Conservation (phyloP, 2,329 filamentous ascomycete genomes). For the Metarhizium robertsii region DNA sequence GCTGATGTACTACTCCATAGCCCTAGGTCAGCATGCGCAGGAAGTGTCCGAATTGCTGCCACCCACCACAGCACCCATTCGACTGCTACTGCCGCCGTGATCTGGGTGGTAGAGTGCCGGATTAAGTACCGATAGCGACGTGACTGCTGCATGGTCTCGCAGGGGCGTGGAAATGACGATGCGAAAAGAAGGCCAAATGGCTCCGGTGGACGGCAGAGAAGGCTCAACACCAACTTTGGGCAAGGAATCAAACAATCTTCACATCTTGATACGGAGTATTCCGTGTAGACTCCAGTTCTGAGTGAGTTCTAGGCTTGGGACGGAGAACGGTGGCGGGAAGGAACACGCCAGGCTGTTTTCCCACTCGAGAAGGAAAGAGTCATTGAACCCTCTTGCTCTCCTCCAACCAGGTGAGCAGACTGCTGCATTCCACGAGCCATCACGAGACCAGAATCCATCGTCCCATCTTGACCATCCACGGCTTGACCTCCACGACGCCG, state of each 20-base stretch:
- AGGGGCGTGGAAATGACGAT: background rate
- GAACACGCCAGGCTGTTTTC: background rate
- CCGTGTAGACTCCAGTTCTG: too few species aligned
- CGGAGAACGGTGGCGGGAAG: background rate
- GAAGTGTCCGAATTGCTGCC: background rate
- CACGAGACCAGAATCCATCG: background rate
- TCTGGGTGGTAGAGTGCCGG: too few species aligned
- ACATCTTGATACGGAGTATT: too few species aligned
- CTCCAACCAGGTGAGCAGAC: background rate
- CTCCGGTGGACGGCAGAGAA: too few species aligned
- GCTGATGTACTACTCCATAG: background rate
- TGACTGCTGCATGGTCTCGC: background rate
- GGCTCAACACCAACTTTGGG: background rate
- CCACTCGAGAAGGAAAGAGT: background rate
- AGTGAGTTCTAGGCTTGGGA: background rate
- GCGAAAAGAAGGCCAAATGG: background rate
- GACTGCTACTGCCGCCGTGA: background rate
- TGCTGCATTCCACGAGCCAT: background rate
- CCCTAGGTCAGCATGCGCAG: background rate
- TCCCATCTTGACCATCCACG: background rate
- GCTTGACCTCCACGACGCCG: background rate
- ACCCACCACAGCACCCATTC: background rate
- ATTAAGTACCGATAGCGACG: too few species aligned
- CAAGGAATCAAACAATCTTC: background rate
- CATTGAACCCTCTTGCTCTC: background rate